Conservation (phyloP, 106 monocot genomes). For the Chionographis japonica region DNA sequence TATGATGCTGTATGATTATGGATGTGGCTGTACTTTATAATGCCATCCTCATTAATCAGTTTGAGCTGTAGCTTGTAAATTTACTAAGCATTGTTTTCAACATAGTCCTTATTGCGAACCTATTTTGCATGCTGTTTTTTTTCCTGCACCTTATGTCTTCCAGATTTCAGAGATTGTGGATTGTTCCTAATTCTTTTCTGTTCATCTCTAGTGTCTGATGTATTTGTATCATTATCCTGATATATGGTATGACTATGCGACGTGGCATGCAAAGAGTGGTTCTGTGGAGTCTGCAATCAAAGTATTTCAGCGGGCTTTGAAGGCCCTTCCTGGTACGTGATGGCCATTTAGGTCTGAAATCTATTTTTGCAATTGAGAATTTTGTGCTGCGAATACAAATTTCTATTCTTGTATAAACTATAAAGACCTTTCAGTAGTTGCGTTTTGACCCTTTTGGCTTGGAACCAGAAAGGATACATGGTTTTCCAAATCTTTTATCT, state of each 20-base stretch:
- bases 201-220: slow-evolving; percentile 69
- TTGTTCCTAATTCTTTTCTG: slow-evolving; percentile 5
- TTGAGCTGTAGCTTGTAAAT: too few relatives aligned
- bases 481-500: too few relatives aligned
- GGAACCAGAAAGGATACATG: too few relatives aligned
- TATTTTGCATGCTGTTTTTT: slow-evolving; percentile 2
- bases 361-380: background rate
- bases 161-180: background rate
- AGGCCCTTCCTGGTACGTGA: slow-evolving; percentile 89
- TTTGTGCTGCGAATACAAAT: too few relatives aligned
- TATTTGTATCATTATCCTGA: slow-evolving; percentile 95
- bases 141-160: background rate
- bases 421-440: too few relatives aligned
- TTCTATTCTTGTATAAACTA: too few relatives aligned
- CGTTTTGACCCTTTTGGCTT: too few relatives aligned
- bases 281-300: slow-evolving; percentile 81
- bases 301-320: slow-evolving; percentile 85
- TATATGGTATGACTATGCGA: slow-evolving; percentile 98
- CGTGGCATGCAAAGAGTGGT: slow-evolving; percentile 83
- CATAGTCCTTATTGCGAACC: background rate
- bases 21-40: too few relatives aligned
- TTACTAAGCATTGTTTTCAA: too few relatives aligned
- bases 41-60: too few relatives aligned
- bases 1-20: too few relatives aligned
- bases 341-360: background rate